Base-by-base conservation (phyloP, 1,284 basidiomycete species). In the Microbotryum scabiosae region DNA sequence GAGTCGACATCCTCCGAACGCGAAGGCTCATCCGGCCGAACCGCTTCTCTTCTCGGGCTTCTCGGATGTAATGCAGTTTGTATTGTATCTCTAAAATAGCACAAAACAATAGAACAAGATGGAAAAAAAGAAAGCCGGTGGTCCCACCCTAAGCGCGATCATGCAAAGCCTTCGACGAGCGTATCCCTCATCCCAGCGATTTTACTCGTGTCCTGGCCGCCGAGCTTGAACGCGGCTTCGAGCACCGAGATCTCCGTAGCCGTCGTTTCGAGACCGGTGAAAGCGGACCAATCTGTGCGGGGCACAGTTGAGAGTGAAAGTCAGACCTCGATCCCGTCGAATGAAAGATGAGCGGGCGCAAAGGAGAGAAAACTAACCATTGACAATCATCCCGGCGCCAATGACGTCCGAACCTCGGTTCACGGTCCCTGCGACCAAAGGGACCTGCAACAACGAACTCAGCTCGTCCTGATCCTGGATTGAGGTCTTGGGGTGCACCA, bases 201-300 rank as follows among this genome's bases (percentile, higher is more conserved):
- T 16, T 62, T 57, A 26, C 57, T 52, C 32, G 64, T 59, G 48
- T 70, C 68, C 54, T 69, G 67, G 20, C 69, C 69, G 25, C 63
- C 64, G 36, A 72, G 64, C 66, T 72, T 93, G 82, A 98, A 99
- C 44, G 91, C 83, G 44, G 92, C 91, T 76, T 99, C 96, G 70
- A 98, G 96, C 55, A 99, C 96, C 71, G 86, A 90, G 75, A 97
- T 90, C 78, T 99, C 96, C 56, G 94, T 97, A 21, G 96, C 96
- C 25, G 94, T 97, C 59, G 94, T 96, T 74, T 97, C 92, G 48
- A 94, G 81, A 47, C 92, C 92, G 32, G 90, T 90, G 77, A 98
- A 98, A 20, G 96, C 94, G 78, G 88, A 91, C 91, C 93, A 98
- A 76, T 98, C 93, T 66, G 56, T 25, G 18, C 18, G 10, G 10